Base-by-base conservation (phyloP, 148 eudicot genomes). In the Rhododendron henanense region DNA sequence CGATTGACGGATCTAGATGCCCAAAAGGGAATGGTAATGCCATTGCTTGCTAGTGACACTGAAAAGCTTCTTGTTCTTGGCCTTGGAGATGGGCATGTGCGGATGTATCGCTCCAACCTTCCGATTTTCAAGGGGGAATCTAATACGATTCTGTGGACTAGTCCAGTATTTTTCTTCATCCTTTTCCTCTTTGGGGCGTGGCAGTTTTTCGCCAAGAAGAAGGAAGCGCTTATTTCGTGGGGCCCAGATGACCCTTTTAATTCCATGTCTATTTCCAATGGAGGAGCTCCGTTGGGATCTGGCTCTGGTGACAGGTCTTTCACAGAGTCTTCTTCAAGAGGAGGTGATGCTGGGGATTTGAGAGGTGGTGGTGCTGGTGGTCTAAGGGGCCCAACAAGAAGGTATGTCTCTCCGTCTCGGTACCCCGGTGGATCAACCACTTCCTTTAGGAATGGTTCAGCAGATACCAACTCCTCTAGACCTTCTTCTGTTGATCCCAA, bases 191-290 rank as follows among this genome's bases (percentile, higher is more conserved):
- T 97, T 83, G 99, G 93, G 83, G 98, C 98, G 5, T 97, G 95
- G 95, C 96, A 95, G 51, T 97, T 95, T 86, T 97, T 97, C 84
- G 95, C 96, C 45, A 94, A 94, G 84, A 97, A 97, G 85, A 97
- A 95, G 90, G 99, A 94, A 85, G 95, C 93, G 1, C 94, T 95
- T 85, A 95, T 92, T 81, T 93, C 98, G 0, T 95, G 99, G 99
- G 98, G 96, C 28, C 95, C 98, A 0, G 99, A 97, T 87, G 99
- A 97, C 80, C 96, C 98, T 4, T 93, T 97, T 63, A 89, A 67
- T 80, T 88, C 95, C 15, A 79, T 87, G 3, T 75, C 93, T 0
- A 85, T 85, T 23, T 78, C 90, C 37, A 91, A 86, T 84, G 98
- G 93, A 85, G 98, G 92, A 84, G 92, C 92, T 65, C 93, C 93